These are phyloP conservation scores for Tricholoma sp. DNA, from an alignment of 768 basidiomycete genomes.

Conservation along the genomic window DNA sequence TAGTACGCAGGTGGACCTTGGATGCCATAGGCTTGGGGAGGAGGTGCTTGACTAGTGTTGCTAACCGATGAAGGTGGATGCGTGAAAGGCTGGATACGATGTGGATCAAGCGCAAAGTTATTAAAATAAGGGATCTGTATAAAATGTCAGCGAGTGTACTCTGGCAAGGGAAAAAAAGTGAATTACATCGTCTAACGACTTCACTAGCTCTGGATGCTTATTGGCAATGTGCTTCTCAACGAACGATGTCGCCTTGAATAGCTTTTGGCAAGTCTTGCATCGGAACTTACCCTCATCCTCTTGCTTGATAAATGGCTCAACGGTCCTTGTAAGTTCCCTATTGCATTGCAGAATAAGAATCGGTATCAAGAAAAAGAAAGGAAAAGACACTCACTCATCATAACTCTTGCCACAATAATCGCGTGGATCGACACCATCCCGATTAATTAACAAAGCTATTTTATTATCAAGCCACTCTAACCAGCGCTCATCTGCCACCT, in stretches of 20 bases:
- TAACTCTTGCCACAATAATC: constrained; percentile 87
- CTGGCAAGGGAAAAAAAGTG: constrained; percentile 2
- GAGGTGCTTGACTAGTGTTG: constrained; percentile 63
- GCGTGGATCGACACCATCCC: constrained; percentile 75
- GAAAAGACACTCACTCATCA: constrained; percentile 60
- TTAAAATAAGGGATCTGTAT: constrained; percentile 84
- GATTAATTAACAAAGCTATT: constrained; percentile 74
- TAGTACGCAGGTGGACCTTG: constrained; percentile 51
- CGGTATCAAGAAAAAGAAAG: background rate
- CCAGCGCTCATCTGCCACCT: constrained; percentile 75
- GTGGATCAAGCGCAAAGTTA: constrained; percentile 94
- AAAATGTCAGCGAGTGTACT: constrained; percentile 9
- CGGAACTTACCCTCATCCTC: constrained; percentile 97
- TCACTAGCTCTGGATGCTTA: constrained; percentile 87
- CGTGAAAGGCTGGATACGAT: constrained; percentile 80
- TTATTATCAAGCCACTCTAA: constrained; percentile 85
- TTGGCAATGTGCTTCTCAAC: constrained; percentile 96
- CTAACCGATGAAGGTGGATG: constrained; percentile 69
- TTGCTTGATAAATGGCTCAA: constrained; percentile 81
- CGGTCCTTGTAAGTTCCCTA: constrained; percentile 79
- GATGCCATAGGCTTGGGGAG: constrained; percentile 83
- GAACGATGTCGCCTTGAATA: constrained; percentile 96
- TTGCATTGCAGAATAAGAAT: constrained; percentile 8
- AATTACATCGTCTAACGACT: constrained; percentile 77
- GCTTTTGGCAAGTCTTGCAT: constrained; percentile 93